Evolutionary conservation across 345 rosid species (phyloP).

Genomic region (Durio zibethinus): DNA sequence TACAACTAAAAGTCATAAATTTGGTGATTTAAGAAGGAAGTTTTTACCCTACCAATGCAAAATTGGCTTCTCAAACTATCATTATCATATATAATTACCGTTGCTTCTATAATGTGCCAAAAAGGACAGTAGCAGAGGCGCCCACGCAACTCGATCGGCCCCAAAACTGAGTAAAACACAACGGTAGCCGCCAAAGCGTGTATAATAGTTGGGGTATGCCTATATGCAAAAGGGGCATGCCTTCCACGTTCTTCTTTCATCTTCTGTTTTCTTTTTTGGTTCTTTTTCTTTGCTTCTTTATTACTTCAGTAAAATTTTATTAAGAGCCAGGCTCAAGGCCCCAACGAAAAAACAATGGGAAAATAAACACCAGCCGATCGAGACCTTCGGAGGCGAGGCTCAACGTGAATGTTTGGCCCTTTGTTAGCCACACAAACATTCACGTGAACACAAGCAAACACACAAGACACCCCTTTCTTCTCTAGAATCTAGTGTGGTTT

Average conservation of each 20-base stretch:
- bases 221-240: background rate
- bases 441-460: conserved; percentile 10
- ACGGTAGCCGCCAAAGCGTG: conserved; percentile 12
- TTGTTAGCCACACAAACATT: conserved; percentile 15
- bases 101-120: background rate
- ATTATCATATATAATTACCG: too few species aligned
- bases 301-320: too few species aligned
- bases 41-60: background rate
- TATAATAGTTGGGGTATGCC: background rate
- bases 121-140: background rate
- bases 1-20: background rate
- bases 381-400: background rate
- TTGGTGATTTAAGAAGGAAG: too few species aligned
- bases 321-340: background rate
- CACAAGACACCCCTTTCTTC: background rate
- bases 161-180: background rate
- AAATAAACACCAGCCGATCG: background rate
- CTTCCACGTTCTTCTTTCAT: conserved; percentile 11
- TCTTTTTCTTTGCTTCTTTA: too few species aligned
- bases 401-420: conserved; percentile 15
- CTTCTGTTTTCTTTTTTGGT: too few species aligned
- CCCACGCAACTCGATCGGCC: background rate
- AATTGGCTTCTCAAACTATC: too few species aligned
- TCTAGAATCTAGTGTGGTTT: background rate
- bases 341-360: background rate